Evolutionary conservation across 805 yeast genomes (phyloP).

Genomic region (Starmerella apicola): DNA sequence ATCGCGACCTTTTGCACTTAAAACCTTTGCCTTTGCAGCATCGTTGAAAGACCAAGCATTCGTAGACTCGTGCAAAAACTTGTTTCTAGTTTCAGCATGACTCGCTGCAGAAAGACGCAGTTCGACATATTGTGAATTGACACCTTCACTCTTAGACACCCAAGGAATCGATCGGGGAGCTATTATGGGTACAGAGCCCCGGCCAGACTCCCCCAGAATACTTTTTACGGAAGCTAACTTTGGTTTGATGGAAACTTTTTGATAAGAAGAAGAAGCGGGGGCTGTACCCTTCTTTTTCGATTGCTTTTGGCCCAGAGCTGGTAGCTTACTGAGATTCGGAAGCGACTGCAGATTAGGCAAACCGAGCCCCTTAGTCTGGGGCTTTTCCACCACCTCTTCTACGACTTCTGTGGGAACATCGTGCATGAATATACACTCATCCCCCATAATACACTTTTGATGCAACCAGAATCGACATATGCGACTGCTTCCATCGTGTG

Average conservation of each 20-base stretch:
- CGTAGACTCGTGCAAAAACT: conserved; percentile 27
- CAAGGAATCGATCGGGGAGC: conserved; percentile 23
- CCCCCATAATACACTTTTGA: conserved; percentile 35
- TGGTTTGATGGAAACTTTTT: background rate
- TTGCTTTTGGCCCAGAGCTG: conserved; percentile 12
- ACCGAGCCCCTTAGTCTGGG: conserved; percentile 2
- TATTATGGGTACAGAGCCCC: conserved; percentile 7
- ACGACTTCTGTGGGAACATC: conserved; percentile 23
- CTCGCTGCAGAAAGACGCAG: conserved; percentile 22
- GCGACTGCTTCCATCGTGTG: conserved; percentile 34
- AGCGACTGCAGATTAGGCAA: background rate
- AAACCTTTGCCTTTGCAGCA: conserved; percentile 24
- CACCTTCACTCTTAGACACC: conserved; percentile 20
- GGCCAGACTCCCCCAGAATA: conserved; percentile 2
- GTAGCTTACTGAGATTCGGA: conserved; percentile 8
- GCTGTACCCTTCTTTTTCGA: background rate
- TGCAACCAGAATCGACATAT: conserved; percentile 38
- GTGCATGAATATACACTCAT: conserved; percentile 33
- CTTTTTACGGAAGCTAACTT: conserved; percentile 4
- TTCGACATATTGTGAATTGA: conserved; percentile 22
- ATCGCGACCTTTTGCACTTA: conserved; percentile 27
- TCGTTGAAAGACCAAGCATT: conserved; percentile 25
- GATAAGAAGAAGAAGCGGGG: background rate
- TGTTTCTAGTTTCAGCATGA: conserved; percentile 26
- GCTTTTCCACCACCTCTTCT: conserved; percentile 13